These are phyloP conservation scores for Thyridium curvatum DNA, from an alignment of 2,329 filamentous ascomycete genomes.

Conservation along the genomic window DNA sequence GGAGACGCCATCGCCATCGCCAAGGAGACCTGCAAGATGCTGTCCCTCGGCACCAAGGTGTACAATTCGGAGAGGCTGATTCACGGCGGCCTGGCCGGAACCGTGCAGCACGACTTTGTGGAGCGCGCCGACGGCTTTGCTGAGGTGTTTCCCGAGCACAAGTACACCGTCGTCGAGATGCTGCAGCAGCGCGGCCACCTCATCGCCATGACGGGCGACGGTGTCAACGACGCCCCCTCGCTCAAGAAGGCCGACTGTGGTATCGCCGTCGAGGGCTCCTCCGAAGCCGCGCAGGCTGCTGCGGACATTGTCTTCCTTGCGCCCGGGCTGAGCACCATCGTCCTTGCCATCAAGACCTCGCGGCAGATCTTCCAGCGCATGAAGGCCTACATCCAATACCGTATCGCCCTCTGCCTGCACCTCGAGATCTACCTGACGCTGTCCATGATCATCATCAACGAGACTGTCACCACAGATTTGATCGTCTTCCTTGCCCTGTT, in stretches of 20 bases:
- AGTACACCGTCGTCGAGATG: conserved; percentile 73
- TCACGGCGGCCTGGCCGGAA: conserved; percentile 66
- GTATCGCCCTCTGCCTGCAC: conserved; percentile 68
- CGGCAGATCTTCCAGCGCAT: conserved; percentile 73
- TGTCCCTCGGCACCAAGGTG: conserved; percentile 72
- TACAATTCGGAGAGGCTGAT: conserved; percentile 76
- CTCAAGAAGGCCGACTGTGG: conserved; percentile 70
- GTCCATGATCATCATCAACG: conserved; percentile 42
- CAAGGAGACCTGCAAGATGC: conserved; percentile 78
- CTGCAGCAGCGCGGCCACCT: conserved; percentile 61
- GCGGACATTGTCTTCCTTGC: conserved; percentile 72
- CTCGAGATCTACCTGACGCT: conserved; percentile 67
- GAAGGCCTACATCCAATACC: conserved; percentile 73
- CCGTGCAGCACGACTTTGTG: conserved; percentile 69
- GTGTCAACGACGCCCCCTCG: conserved; percentile 69
- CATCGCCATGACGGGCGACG: conserved; percentile 72
- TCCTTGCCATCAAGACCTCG: conserved; percentile 67
- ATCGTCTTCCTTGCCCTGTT: conserved; percentile 77
- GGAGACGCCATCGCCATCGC: conserved; percentile 75
- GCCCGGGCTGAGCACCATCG: conserved; percentile 64
- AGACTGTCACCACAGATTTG: conserved; percentile 65
- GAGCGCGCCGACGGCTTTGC: conserved; percentile 70
- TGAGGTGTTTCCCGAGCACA: conserved; percentile 70
- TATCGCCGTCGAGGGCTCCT: conserved; percentile 65
- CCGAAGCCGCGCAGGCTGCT: conserved; percentile 66